Evolutionary conservation across 805 yeast genomes (phyloP).

Genomic region (Wickerhamiella siamensis): DNA sequence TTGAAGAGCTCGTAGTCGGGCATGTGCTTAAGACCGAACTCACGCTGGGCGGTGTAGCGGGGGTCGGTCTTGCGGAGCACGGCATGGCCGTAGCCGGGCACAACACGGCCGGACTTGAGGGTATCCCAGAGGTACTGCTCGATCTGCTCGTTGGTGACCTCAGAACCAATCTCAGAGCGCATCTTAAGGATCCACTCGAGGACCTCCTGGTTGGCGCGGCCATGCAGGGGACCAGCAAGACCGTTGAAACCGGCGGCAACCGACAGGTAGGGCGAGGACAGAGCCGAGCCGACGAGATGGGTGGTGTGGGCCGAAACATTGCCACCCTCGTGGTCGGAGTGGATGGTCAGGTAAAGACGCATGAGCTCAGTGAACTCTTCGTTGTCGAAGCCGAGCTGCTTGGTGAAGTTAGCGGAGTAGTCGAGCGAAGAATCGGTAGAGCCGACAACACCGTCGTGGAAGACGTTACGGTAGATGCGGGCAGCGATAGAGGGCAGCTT

Average conservation of each 20-base stretch:
- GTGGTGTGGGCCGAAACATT: slow-evolving; percentile 80
- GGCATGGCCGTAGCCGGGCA: slow-evolving; percentile 84
- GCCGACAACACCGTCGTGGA: slow-evolving; percentile 59
- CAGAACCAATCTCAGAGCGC: slow-evolving; percentile 52
- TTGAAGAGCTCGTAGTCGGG: slow-evolving; percentile 70
- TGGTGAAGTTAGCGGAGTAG: slow-evolving; percentile 54
- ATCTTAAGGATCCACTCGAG: slow-evolving; percentile 65
- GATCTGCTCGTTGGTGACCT: slow-evolving; percentile 50
- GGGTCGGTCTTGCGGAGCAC: slow-evolving; percentile 82
- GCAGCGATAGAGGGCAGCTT: slow-evolving; percentile 72
- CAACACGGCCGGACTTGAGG: slow-evolving; percentile 67
- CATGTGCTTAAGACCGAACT: slow-evolving; percentile 57
- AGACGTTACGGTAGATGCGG: slow-evolving; percentile 69
- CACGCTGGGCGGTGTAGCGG: slow-evolving; percentile 74
- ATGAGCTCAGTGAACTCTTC: slow-evolving; percentile 57
- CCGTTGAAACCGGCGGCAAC: slow-evolving; percentile 75
- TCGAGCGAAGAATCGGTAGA: slow-evolving; percentile 31
- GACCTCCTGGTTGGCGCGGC: slow-evolving; percentile 80
- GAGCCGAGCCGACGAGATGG: slow-evolving; percentile 72
- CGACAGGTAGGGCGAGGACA: slow-evolving; percentile 64
- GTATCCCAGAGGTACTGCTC: slow-evolving; percentile 70
- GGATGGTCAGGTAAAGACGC: slow-evolving; percentile 63
- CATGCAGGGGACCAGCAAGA: slow-evolving; percentile 78
- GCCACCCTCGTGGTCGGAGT: slow-evolving; percentile 85
- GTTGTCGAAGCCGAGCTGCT: slow-evolving; percentile 43